Base-by-base conservation (phyloP, 2,329 filamentous ascomycete genomes). In the Colletotrichum paranaense region DNA sequence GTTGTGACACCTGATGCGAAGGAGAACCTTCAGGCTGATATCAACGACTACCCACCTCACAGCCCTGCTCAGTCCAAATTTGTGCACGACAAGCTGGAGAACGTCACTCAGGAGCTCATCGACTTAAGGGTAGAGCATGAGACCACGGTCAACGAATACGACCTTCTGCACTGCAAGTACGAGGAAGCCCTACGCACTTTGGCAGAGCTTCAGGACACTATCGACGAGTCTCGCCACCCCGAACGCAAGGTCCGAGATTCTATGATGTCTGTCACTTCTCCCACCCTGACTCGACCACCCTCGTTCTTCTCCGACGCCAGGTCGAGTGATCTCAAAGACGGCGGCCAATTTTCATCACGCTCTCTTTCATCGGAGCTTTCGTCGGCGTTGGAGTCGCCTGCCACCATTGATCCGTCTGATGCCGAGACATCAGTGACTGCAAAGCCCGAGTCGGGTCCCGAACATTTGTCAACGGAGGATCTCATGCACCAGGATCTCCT, bases 281-380 rank as follows among this genome's bases (percentile, higher is more conserved):
- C 87, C 16, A 82, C 81, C 19, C 80, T 86, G 57, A 87, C 86
- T 9, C 88, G 93, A 26, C 93, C 94, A 14, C 89, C 91, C 68
- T 96, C 95, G 88, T 97, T 97, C 92, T 92, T 97, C 90, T 95
- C 92, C 75, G 92, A 95, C 80, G 87, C 88, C 78, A 92, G 91
- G 84, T 90, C 91, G 79, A 92, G 90, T 84, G 92, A 91, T 80
- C 85, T 90, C 81, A 95, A 92, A 85, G 89, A 92, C 86, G 86
- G 84, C 65, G 84, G 86, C 83, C 91, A 91, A 84, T 88, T 87
- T 80, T 95, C 94, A 79, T 95, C 95, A 86, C 95, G 93, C 82
- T 98, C 95, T 80, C 92, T 98, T 78, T 98, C 95, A 77, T 97
- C 95, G 85, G 97, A 98, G 85, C 90, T 98, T 82, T 97, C 94